Evolutionary conservation across 208 protist genomes (phyloP).

Genomic region (Acanthamoeba healyi): DNA sequence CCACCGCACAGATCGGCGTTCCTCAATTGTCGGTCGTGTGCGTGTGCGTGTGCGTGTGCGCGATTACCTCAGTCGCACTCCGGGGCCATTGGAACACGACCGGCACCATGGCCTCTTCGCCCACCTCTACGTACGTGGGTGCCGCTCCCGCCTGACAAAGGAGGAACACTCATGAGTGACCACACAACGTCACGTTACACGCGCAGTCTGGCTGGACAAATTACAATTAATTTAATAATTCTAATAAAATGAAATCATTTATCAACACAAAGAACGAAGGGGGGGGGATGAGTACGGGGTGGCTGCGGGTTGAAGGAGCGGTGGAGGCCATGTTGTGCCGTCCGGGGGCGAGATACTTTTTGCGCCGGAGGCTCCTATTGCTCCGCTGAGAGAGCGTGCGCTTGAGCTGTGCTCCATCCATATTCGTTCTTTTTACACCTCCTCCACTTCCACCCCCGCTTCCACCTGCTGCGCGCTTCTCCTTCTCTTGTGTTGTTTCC

Average conservation of each 20-base stretch:
- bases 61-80: not conserved
- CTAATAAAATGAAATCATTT: conserved; percentile 22
- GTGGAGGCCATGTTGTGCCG: not conserved
- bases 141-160: not conserved
- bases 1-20: no score
- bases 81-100: conserved; percentile 18
- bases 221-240: no score
- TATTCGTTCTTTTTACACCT: not conserved
- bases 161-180: not conserved
- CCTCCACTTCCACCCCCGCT: no score
- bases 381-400: conserved; percentile 5
- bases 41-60: not conserved
- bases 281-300: not conserved
- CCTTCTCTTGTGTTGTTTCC: no score
- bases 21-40: not conserved
- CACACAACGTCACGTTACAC: no score
- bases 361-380: not conserved
- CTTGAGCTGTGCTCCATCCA: not conserved
- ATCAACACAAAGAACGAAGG: not conserved
- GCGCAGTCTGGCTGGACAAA: no score
- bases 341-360: not conserved
- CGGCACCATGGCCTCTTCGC: not conserved
- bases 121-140: not conserved
- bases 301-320: not conserved
- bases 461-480: no score